These are phyloP conservation scores for Microdochium bolleyi DNA, from an alignment of 2,329 filamentous ascomycete genomes.

Conservation along the genomic window DNA sequence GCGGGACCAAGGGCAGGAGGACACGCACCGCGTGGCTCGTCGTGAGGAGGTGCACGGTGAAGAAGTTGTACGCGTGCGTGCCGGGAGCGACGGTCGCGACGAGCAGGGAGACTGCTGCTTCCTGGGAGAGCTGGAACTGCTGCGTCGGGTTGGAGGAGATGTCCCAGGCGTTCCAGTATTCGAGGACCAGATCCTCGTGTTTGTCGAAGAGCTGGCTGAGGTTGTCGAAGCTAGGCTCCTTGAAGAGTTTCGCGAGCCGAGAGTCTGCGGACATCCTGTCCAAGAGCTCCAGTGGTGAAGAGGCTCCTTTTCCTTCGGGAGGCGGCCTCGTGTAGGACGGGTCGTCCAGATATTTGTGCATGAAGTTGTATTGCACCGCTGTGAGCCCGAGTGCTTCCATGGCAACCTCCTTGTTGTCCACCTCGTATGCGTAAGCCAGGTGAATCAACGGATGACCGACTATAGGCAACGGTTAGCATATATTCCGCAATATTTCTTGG, in stretches of 20 bases:
- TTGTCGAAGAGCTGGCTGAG: slow-evolving; percentile 60
- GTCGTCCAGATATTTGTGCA: slow-evolving; percentile 66
- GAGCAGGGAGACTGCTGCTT: slow-evolving; percentile 52
- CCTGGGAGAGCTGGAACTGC: slow-evolving; percentile 67
- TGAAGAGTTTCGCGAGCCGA: slow-evolving; percentile 60
- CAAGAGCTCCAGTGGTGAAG: slow-evolving; percentile 63
- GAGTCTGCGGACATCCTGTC: slow-evolving; percentile 60
- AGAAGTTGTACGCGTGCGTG: slow-evolving; percentile 70
- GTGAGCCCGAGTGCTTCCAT: slow-evolving; percentile 79
- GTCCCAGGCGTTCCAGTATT: slow-evolving; percentile 88
- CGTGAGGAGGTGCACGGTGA: slow-evolving; percentile 73
- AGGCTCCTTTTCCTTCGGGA: slow-evolving; percentile 38
- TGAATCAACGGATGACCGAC: slow-evolving; percentile 92
- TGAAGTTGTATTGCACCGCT: slow-evolving; percentile 46
- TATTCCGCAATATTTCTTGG: too few species aligned
- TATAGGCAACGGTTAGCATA: too few species aligned
- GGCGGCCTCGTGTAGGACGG: slow-evolving; percentile 60
- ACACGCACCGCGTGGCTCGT: slow-evolving; percentile 85
- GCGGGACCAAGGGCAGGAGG: slow-evolving; percentile 68
- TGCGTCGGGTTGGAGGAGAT: slow-evolving; percentile 53
- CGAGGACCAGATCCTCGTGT: slow-evolving; percentile 62
- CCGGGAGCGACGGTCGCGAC: slow-evolving; percentile 50
- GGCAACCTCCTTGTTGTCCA: slow-evolving; percentile 75
- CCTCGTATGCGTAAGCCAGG: slow-evolving; percentile 86
- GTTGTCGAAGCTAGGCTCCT: slow-evolving; percentile 50